A percentile compares a stretch with the other conserved stretches of the same genome.
Conservation (phyloP, 2,329 filamentous ascomycete genomes). For the Lachnellula suecica region DNA sequence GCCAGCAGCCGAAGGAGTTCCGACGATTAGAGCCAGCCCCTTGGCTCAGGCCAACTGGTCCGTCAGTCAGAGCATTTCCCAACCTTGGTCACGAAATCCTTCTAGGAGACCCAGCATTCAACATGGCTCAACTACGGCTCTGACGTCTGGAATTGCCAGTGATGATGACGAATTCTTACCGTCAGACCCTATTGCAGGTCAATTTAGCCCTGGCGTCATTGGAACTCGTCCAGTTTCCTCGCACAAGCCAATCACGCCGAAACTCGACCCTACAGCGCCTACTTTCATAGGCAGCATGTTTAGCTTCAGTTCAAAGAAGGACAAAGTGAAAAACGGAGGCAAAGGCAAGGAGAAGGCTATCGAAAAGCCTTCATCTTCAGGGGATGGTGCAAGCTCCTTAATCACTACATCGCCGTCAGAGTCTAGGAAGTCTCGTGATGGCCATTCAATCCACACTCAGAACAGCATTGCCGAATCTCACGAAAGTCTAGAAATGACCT, state of each 20-base stretch:
- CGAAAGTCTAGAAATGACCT: conserved; percentile 47
- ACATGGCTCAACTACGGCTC: conserved; percentile 65
- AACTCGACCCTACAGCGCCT: conserved; percentile 84
- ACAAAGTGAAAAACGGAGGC: conserved; percentile 34
- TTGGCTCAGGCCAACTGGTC: conserved; percentile 54
- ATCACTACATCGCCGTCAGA: conserved; percentile 44
- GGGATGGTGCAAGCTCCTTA: conserved; percentile 29
- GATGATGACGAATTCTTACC: conserved; percentile 65
- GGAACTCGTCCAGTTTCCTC: conserved; percentile 67
- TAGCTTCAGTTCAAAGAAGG: conserved; percentile 44
- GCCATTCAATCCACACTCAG: conserved; percentile 56
- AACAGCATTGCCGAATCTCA: conserved; percentile 53
- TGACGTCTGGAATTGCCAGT: conserved; percentile 61
- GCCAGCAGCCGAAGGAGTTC: conserved; percentile 42
- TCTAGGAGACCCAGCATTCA: conserved; percentile 82
- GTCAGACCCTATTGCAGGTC: conserved; percentile 51
- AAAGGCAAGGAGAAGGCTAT: conserved; percentile 40
- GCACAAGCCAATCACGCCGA: conserved; percentile 51
- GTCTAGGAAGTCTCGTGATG: conserved; percentile 55
- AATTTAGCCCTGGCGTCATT: conserved; percentile 64
- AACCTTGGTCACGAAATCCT: conserved; percentile 71
- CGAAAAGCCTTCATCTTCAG: conserved; percentile 29
- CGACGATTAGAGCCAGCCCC: conserved; percentile 51
- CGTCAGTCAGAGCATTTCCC: conserved; percentile 38
- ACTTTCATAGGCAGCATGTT: conserved; percentile 73